Percentiles rank a stretch among this genome's conserved stretches.
Conservation (phyloP, 345 rosid genomes). For the Brassica napus region DNA sequence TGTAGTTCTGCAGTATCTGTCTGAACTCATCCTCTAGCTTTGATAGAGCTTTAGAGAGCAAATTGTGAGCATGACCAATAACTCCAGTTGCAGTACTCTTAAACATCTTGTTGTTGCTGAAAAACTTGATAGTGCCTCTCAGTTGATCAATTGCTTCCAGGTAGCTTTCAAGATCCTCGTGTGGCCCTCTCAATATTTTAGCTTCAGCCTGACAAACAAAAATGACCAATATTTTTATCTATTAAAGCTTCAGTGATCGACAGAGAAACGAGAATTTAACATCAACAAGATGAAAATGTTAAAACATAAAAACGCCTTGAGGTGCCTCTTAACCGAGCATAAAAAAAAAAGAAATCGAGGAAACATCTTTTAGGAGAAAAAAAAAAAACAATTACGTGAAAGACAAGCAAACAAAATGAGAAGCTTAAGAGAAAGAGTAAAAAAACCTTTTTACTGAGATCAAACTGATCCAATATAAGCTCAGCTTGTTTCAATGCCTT, state of each 20-base stretch:
- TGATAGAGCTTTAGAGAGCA: constrained; percentile 76
- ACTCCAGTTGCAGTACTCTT: constrained; percentile 60
- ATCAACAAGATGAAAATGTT: neutral
- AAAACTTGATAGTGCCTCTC: constrained; percentile 63
- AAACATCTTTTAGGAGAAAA: neutral
- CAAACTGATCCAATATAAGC: constrained; percentile 73
- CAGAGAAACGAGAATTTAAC: neutral
- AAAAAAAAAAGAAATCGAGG: neutral
- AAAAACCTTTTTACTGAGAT: constrained; percentile 82
- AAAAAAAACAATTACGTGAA: constrained; percentile 19
- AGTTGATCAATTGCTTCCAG: constrained; percentile 92
- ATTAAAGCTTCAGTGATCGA: neutral
- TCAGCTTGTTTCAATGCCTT: constrained; percentile 79
- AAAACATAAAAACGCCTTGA: neutral
- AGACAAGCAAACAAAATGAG: constrained; percentile 23
- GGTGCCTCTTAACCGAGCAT: neutral
- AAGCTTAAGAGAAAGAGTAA: neutral
- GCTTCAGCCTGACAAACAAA: constrained; percentile 72
- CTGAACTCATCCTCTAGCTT: constrained; percentile 96
- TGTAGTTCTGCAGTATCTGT: constrained; percentile 71
- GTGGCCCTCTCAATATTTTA: constrained; percentile 93
- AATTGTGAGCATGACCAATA: constrained; percentile 62
- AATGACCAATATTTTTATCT: neutral
- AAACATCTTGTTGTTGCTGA: constrained; percentile 61
- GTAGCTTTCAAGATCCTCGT: constrained; percentile 87